Evolutionary conservation across 257 asterid species (phyloP), one percentile per base, ranked within the genome.

Genomic region (Misopates orontium): DNA sequence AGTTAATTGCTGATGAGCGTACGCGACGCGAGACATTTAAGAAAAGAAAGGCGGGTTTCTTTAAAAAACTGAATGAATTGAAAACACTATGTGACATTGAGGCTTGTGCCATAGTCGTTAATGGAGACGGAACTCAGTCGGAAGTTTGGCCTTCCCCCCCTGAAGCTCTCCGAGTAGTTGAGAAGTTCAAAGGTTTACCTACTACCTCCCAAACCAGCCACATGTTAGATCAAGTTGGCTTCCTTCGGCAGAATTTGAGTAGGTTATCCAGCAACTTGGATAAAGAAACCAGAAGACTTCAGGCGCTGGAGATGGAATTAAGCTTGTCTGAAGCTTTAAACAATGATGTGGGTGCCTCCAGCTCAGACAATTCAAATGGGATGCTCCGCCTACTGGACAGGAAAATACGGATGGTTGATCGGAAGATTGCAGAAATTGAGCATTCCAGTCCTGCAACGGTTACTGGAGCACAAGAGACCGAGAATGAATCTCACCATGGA

Each of bases 31-130:
- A 79, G 71, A 72, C 85, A 14, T 81, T 74, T 60, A 74, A 62
- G 61, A 84, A 81, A 71, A 68, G 79, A 53, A 84, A 78, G 77
- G 25, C 56, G 1, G 76, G 83, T 17, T 52, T 84, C 55, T 74
- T 84, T 36, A 84, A 84, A 49, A 79, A 84, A 73, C 69, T 79
- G 41, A 58, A 44, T 48, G 90, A 84, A 68, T 62, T 81, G 70
- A 78, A 67, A 82, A 70, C 68, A 31, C 41, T 84, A 16, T 81
- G 87, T 12, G 50, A 75, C 24, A 56, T 81, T 49, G 87, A 84
- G 36, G 80, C 81, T 21, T 81, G 87, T 55, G 82, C 75, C 19
- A 25, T 84, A 42, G 32, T 84, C 68, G 49, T 64, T 24, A 75
- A 68, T 44, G 73, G 70, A 39, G 80, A 76, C 25, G 83, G 73